Evolutionary conservation across 2,329 filamentous ascomycete species (phyloP).

Genomic region (Balansia obtecta): DNA sequence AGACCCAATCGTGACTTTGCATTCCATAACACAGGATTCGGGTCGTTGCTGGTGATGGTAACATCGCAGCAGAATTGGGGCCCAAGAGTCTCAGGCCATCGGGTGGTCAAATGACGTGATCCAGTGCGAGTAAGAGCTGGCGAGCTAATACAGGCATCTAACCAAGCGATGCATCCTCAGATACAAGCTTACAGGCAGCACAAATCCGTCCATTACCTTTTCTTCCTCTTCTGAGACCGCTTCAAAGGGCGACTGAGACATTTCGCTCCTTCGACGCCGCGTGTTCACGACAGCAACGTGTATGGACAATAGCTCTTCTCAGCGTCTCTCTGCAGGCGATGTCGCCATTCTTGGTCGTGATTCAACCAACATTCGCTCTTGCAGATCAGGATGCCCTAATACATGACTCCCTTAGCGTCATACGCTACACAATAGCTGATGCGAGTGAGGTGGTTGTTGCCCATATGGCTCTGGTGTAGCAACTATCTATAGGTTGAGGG

Average conservation of each 20-base stretch:
- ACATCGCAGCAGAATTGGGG: background rate
- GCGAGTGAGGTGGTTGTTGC: background rate
- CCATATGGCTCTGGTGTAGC: background rate
- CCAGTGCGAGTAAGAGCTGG: background rate
- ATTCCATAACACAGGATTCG: too few species aligned
- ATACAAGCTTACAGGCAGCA: background rate
- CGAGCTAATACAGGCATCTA: background rate
- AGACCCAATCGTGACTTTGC: too few species aligned
- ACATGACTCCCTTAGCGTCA: background rate
- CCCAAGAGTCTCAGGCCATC: background rate
- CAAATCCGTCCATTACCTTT: background rate
- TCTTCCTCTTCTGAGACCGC: too few species aligned
- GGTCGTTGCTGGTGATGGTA: too few species aligned
- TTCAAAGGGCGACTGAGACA: background rate
- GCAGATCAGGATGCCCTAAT: constrained; percentile 3
- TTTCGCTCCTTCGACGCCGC: background rate
- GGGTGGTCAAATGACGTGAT: constrained; percentile 1
- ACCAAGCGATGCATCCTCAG: background rate
- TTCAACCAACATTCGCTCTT: constrained; percentile 1
- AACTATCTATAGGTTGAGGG: background rate
- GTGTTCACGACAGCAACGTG: background rate
- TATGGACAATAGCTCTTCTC: background rate
- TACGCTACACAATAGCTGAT: background rate
- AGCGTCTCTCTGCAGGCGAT: background rate
- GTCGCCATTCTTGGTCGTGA: constrained; percentile 10